A percentile compares a stretch with the other conserved stretches of the same genome.
Conservation (phyloP, 805 yeast species). For the Sugiyamaella floridensis region DNA sequence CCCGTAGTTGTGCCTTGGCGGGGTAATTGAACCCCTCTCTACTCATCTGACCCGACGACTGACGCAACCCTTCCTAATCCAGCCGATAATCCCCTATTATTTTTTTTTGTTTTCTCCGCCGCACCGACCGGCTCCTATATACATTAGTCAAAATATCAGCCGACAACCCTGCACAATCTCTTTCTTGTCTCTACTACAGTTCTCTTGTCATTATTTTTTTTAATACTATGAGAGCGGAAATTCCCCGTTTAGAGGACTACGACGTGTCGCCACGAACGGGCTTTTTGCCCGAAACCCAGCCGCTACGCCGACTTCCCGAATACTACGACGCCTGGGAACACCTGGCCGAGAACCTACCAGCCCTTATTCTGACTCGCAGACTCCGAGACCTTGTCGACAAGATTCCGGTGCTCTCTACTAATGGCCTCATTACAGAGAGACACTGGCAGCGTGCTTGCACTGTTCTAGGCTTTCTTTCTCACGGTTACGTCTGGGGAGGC, state of each 20-base stretch:
- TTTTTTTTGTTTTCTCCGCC: neutral
- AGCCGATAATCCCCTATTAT: neutral
- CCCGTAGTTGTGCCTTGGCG: too few relatives aligned
- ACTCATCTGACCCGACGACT: too few relatives aligned
- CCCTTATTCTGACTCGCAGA: slow-evolving; percentile 58
- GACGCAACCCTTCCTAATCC: neutral
- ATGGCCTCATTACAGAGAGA: slow-evolving; percentile 37
- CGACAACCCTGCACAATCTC: neutral
- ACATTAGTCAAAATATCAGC: neutral
- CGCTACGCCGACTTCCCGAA: slow-evolving; percentile 53
- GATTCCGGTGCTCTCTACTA: slow-evolving; percentile 50
- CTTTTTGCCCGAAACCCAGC: slow-evolving; percentile 65
- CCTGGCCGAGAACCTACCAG: slow-evolving; percentile 59
- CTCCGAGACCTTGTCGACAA: slow-evolving; percentile 58
- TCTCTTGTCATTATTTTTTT: neutral
- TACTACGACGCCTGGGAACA: slow-evolving; percentile 77
- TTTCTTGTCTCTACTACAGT: neutral
- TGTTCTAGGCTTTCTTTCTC: slow-evolving; percentile 69
- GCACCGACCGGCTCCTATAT: neutral
- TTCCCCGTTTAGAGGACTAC: slow-evolving; percentile 55
- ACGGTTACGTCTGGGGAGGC: slow-evolving; percentile 86
- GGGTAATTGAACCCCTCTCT: too few relatives aligned
- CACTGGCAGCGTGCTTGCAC: slow-evolving; percentile 77
- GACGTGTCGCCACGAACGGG: slow-evolving; percentile 69
- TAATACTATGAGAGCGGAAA: slow-evolving; percentile 23